Percentiles rank a stretch among this genome's conserved stretches.
Evolutionary conservation across 768 basidiomycete species (phyloP).

Genomic region (Suillus variegatus): DNA sequence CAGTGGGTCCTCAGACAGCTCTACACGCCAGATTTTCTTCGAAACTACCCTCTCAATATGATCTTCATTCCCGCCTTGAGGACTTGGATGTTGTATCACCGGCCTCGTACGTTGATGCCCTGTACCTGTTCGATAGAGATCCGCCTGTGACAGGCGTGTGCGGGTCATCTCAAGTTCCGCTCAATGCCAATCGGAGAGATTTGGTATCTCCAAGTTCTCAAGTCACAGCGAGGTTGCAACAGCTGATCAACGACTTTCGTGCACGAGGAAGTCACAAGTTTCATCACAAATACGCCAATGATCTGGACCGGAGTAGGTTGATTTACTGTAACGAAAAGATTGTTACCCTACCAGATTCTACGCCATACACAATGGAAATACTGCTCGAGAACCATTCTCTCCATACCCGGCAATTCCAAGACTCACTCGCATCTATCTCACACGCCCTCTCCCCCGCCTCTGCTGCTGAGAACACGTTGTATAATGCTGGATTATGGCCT

Average conservation of each 20-base stretch:
- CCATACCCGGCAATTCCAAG: neutral
- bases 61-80: neutral
- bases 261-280: constrained; percentile 6
- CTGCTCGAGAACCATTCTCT: neutral
- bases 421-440: neutral
- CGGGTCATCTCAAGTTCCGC: neutral
- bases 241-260: constrained; percentile 9
- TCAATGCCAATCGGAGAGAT: neutral
- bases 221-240: neutral
- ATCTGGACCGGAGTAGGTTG: constrained; percentile 9
- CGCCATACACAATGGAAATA: neutral
- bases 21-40: too few relatives aligned
- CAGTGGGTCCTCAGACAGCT: neutral
- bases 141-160: neutral
- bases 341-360: neutral
- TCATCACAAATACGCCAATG: constrained; percentile 14
- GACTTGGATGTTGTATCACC: neutral
- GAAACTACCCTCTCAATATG: neutral
- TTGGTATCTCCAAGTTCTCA: neutral
- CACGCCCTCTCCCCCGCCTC: neutral
- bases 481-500: constrained; percentile 32
- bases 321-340: neutral
- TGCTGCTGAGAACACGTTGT: neutral
- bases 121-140: constrained; percentile 6
- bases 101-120: neutral